Base-by-base conservation (phyloP, 495 filamentous ascomycete genomes). In the Elasticomyces elasticus region DNA sequence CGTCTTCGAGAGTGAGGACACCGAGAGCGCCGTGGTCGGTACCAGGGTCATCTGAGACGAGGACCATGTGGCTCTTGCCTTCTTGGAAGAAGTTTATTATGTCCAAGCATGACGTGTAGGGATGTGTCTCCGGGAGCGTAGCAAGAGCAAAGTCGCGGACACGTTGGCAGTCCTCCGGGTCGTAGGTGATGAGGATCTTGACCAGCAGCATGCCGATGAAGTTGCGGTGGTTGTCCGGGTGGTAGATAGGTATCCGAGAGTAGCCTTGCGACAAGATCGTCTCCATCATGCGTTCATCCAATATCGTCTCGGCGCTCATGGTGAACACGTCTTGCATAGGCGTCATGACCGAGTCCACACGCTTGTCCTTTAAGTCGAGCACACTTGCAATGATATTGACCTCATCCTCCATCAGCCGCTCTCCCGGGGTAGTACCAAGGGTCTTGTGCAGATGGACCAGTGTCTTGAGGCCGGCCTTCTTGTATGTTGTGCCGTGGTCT, bases 11-110 rank as follows among this genome's bases (percentile, higher is more conserved):
- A 0, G 92, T 98, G 11, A 97, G 86, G 0, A 98, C 92, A 22
- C 92, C 92, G 15, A 95, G 71, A 0, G 90, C 88, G 33, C 92
- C 92, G 55, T 85, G 80, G 63, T 94, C 82, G 56, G 94, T 84
- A 12, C 92, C 89, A 1, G 92, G 92, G 54, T 75, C 82, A 60
- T 94, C 86, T 6, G 89, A 95, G 10, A 96, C 90, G 24, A 98
- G 76, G 10, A 97, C 91, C 94, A 98, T 97, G 69, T 98, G 92
- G 10, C 89, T 94, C 67, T 97, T 97, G 49, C 92, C 92, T 71
- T 98, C 91, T 66, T 98, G 92, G 72, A 98, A 98, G 71, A 95
- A 98, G 71, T 98, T 98, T 67, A 98, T 84, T 59, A 97, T 98
- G 65, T 98, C 92, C 38, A 98, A 72, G 66, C 92, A 98, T 67